Evolutionary conservation across 2,329 filamentous ascomycete species (phyloP).

Genomic region (Lasiodiplodia sp.): DNA sequence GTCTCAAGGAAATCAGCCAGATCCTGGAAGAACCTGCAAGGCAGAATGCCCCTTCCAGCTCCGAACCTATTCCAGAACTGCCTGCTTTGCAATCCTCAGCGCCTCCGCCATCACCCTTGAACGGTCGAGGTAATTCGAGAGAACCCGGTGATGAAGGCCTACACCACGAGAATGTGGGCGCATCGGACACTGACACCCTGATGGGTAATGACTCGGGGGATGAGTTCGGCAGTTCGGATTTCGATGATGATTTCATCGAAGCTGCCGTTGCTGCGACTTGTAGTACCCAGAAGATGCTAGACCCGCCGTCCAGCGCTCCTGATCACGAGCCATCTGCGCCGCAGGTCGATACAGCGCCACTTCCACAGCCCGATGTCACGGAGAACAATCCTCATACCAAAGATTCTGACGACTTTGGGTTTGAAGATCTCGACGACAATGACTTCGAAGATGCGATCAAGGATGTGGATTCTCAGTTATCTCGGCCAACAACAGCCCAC

Average conservation of each 20-base stretch:
- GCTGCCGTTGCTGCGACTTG: background rate
- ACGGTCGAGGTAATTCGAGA: conserved; percentile 34
- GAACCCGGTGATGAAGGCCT: background rate
- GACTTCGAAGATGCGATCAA: conserved; percentile 65
- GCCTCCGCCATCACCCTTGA: conserved; percentile 37
- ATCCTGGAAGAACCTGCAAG: conserved; percentile 46
- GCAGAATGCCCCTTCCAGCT: conserved; percentile 52
- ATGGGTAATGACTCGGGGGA: conserved; percentile 12
- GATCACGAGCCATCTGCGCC: background rate
- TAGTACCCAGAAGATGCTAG: background rate
- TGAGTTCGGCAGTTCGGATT: conserved; percentile 35
- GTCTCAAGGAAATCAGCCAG: conserved; percentile 56
- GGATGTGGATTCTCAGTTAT: conserved; percentile 63
- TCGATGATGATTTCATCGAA: conserved; percentile 34
- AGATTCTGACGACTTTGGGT: conserved; percentile 40
- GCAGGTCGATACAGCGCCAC: background rate
- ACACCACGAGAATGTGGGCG: background rate
- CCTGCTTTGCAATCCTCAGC: conserved; percentile 5
- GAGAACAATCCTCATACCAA: background rate
- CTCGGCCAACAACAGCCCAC: background rate
- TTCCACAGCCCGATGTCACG: background rate
- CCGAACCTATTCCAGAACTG: conserved; percentile 53
- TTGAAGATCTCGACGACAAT: conserved; percentile 55
- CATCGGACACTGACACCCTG: background rate
- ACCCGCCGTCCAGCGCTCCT: background rate